Evolutionary conservation across 2,329 filamentous ascomycete species (phyloP).

Genomic region (Colletotrichum sp.): DNA sequence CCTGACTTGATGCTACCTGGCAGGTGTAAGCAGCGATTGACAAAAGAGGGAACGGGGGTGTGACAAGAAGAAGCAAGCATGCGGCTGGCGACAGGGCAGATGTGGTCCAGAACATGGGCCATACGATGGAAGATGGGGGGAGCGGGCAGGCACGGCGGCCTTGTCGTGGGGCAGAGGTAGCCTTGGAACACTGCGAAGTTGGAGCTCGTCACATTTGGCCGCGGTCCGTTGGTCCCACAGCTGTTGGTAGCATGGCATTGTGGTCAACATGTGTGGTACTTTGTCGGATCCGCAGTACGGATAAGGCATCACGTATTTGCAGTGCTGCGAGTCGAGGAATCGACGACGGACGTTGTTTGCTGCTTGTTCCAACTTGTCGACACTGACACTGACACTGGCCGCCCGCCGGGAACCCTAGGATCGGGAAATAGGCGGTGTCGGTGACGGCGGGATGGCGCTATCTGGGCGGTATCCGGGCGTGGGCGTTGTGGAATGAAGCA

Average conservation of each 20-base stretch:
- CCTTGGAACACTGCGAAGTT: background rate
- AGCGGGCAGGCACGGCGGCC: background rate
- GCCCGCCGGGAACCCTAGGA: background rate
- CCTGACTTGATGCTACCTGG: background rate
- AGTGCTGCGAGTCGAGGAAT: background rate
- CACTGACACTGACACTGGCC: background rate
- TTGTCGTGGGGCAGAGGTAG: background rate
- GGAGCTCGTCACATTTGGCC: background rate
- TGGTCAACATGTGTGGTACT: background rate
- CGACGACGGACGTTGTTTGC: background rate
- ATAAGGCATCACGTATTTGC: background rate
- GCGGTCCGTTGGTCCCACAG: background rate
- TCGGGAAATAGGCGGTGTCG: background rate
- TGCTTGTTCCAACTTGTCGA: background rate
- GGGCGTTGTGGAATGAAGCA: background rate
- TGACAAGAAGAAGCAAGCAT: conserved; percentile 13
- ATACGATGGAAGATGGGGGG: background rate
- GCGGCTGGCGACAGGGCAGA: conserved; percentile 10
- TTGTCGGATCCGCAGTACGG: background rate
- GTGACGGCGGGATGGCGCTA: background rate
- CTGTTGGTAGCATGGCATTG: background rate
- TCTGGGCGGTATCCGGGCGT: background rate
- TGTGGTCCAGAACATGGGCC: conserved; percentile 10
- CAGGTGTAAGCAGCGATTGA: conserved; percentile 2
- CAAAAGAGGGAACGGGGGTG: conserved; percentile 15